phyloP scores from a whole-genome alignment of 177 flowering plant genomes.

The Vitis hybrid region DNA sequence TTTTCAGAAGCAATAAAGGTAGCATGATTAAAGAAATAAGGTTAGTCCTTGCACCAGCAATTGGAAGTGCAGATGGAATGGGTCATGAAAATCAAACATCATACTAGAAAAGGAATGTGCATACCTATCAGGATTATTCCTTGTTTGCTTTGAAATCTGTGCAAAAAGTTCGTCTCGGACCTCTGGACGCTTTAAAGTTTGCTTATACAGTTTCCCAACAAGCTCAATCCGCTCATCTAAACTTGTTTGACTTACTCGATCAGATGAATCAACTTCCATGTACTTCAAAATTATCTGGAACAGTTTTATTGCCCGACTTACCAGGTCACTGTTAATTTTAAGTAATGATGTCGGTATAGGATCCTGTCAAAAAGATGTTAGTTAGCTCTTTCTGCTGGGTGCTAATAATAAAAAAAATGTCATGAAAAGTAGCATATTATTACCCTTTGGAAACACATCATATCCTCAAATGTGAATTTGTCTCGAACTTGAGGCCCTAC shows the following conservation, averaged over 20 bases:
- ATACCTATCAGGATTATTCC: slow-evolving; percentile 86
- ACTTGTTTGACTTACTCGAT: slow-evolving; percentile 57
- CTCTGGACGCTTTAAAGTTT: slow-evolving; percentile 88
- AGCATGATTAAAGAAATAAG: not conserved
- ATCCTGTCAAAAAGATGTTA: slow-evolving; percentile 53
- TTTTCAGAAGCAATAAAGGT: slow-evolving; percentile 6
- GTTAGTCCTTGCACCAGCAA: not conserved
- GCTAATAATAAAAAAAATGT: not conserved
- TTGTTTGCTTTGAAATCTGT: slow-evolving; percentile 93
- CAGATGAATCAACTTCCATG: slow-evolving; percentile 88
- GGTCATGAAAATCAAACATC: not conserved
- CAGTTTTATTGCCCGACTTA: slow-evolving; percentile 74
- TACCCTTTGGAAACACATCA: slow-evolving; percentile 98
- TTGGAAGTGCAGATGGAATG: not conserved
- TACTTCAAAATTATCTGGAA: slow-evolving; percentile 90
- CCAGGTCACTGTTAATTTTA: slow-evolving; percentile 74
- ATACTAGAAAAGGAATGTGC: not conserved
- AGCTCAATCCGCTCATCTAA: slow-evolving; percentile 85
- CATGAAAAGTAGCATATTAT: slow-evolving; percentile 1
- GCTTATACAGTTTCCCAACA: slow-evolving; percentile 86
- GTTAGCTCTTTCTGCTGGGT: slow-evolving; percentile 4
- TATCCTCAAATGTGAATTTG: slow-evolving; percentile 89
- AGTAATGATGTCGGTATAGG: slow-evolving; percentile 95
- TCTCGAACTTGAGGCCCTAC: slow-evolving; percentile 71
- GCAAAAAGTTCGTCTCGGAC: slow-evolving; percentile 95